Percentiles rank a stretch among this genome's conserved stretches.
These are phyloP conservation scores for Amaranthus palmeri DNA, from an alignment of 148 eudicot species.

Conservation along the genomic window DNA sequence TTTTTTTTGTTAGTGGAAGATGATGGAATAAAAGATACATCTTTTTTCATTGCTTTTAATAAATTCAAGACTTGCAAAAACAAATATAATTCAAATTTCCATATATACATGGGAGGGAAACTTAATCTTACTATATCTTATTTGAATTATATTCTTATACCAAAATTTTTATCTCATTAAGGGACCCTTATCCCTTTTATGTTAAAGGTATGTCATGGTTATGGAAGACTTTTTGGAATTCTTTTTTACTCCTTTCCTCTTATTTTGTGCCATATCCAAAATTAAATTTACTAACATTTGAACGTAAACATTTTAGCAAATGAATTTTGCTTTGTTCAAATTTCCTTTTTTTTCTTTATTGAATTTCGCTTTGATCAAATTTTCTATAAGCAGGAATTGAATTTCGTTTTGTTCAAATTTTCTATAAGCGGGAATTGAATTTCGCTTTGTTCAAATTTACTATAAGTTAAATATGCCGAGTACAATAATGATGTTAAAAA, in stretches of 20 bases:
- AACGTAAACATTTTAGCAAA: not conserved
- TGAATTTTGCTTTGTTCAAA: no score
- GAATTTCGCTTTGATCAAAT: no score
- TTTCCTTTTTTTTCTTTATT: no score
- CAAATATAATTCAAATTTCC: not conserved
- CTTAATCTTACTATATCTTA: not conserved
- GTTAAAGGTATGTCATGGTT: not conserved
- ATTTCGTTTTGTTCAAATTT: no score
- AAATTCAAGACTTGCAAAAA: not conserved
- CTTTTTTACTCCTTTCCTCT: not conserved
- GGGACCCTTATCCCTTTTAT: not conserved
- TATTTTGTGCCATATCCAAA: not conserved
- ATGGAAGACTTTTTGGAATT: no score
- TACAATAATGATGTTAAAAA: no score
- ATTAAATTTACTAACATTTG: not conserved
- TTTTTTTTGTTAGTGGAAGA: conserved; percentile 3
- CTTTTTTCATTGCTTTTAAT: not conserved
- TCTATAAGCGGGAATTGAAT: no score
- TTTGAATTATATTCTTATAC: not conserved
- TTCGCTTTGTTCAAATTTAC: no score
- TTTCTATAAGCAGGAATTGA: no score
- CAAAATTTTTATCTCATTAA: not conserved
- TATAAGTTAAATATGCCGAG: no score
- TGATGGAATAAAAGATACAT: conserved; percentile 6
- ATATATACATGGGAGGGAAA: conserved; percentile 2